phyloP scores from a whole-genome alignment of 345 rosid species.

The Sisymbrium irio region DNA sequence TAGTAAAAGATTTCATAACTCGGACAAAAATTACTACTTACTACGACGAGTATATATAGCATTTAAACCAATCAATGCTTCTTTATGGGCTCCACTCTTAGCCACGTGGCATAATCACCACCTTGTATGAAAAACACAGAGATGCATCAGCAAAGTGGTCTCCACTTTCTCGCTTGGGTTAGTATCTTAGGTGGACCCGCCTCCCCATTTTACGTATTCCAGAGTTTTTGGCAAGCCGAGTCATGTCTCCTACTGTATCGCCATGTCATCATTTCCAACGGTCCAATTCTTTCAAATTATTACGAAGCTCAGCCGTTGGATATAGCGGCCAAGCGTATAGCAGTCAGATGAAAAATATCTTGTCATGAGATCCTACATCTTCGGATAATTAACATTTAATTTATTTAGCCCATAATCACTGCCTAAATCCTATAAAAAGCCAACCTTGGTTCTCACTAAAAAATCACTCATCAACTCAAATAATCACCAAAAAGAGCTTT shows the following conservation, averaged over 20 bases:
- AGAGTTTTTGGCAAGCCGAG: neutral
- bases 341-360: neutral
- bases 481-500: neutral
- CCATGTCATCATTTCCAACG: slow-evolving; percentile 11
- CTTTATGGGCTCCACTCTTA: neutral
- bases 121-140: neutral
- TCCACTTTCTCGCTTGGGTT: neutral
- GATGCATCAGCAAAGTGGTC: slow-evolving; percentile 1
- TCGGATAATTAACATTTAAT: neutral
- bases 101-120: slow-evolving; percentile 4
- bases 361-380: neutral
- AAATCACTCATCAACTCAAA: slow-evolving; percentile 16
- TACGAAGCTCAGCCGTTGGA: neutral
- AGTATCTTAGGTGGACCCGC: neutral
- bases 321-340: neutral
- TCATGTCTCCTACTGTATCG: neutral
- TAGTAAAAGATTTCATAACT: neutral
- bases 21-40: too few species aligned
- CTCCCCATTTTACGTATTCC: neutral
- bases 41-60: neutral
- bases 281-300: neutral
- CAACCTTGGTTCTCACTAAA: neutral
- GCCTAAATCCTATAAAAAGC: slow-evolving; percentile 7
- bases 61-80: neutral
- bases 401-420: neutral